Evolutionary conservation across 345 rosid genomes (phyloP), one percentile per base, ranked within the genome.

Genomic region (Populus alba): DNA sequence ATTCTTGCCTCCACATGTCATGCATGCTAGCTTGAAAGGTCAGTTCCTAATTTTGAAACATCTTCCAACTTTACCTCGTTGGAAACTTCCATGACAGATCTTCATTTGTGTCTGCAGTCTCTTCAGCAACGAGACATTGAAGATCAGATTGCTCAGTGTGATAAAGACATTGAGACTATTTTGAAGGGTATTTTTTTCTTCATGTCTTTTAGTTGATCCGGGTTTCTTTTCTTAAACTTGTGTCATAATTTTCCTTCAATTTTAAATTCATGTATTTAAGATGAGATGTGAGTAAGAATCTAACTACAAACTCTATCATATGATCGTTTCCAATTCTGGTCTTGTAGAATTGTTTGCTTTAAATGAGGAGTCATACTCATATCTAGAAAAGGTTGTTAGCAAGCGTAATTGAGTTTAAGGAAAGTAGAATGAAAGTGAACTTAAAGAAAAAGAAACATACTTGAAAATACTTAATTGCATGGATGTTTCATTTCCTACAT

Each of bases 81-180:
- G 55, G 12, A 61, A 68, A 75, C 39, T 65, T 53, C 23, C 72
- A 74, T 45, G 37, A 57, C 61, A 27, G 20, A 66, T 69, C 23
- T 55, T 35, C 62, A 41, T 38, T 39, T 75, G 29, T 76, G 68
- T 43, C 55, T 87, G 77, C 93, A 94, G 98, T 83, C 84, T 81
- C 82, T 83, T 74, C 89, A 90, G 83, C 94, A 75, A n/a, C 87
- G 96, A 17, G 29, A 75, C 33, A 83, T 92, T 23, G 90, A 89
- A 80, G 94, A 91, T 70, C 91, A 89, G 80, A 89, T 94, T 86
- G 93, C 93, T 70, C 70, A 80, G 72, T 90, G 87, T 70, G 94
- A 92, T 80, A 83, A 81, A 75, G 41, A 71, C 70, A 87, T 92
- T 73, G 86, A 85, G 74, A 84, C 71, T 45, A 77, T 94, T 74